phyloP scores from a whole-genome alignment of 305 asterid genomes.

The Salvia sclarea region DNA sequence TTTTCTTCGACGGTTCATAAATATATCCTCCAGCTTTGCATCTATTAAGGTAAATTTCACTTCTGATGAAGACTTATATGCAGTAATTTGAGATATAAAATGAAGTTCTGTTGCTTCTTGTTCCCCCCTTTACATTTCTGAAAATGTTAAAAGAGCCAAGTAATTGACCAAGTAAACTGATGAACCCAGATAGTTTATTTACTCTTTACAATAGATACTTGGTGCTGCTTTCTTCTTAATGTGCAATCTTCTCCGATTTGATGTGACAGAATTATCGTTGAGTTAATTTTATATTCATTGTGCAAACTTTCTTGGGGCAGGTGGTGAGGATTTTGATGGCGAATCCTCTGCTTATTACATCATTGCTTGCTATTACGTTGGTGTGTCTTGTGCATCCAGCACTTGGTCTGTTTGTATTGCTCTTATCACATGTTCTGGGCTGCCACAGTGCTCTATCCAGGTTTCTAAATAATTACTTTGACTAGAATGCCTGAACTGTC shows the following conservation, averaged over 20 bases:
- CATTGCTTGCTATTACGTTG: constrained; percentile 60
- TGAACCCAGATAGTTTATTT: constrained; percentile 14
- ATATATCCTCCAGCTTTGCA: constrained; percentile 51
- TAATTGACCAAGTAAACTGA: background rate
- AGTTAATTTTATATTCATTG: constrained; percentile 6
- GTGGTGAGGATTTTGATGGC: constrained; percentile 60
- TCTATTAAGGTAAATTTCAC: constrained; percentile 66
- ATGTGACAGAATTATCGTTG: constrained; percentile 10
- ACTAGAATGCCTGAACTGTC: constrained; percentile 24
- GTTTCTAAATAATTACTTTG: constrained; percentile 40
- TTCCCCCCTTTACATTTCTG: background rate
- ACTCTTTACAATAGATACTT: background rate
- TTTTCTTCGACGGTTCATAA: constrained; percentile 49
- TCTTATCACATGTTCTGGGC: constrained; percentile 66
- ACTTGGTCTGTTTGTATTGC: constrained; percentile 74
- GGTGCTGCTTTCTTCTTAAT: constrained; percentile 18
- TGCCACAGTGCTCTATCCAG: constrained; percentile 83
- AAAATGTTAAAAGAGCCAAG: constrained; percentile 23
- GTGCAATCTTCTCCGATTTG: background rate
- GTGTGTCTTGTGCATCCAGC: constrained; percentile 89
- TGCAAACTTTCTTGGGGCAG: constrained; percentile 46
- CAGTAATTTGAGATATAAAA: constrained; percentile 5
- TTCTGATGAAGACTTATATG: constrained; percentile 26
- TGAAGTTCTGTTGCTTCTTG: constrained; percentile 9
- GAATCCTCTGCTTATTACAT: constrained; percentile 58